These are phyloP conservation scores for Exidia glandulosa DNA, from an alignment of 768 basidiomycete species.

Conservation along the genomic window DNA sequence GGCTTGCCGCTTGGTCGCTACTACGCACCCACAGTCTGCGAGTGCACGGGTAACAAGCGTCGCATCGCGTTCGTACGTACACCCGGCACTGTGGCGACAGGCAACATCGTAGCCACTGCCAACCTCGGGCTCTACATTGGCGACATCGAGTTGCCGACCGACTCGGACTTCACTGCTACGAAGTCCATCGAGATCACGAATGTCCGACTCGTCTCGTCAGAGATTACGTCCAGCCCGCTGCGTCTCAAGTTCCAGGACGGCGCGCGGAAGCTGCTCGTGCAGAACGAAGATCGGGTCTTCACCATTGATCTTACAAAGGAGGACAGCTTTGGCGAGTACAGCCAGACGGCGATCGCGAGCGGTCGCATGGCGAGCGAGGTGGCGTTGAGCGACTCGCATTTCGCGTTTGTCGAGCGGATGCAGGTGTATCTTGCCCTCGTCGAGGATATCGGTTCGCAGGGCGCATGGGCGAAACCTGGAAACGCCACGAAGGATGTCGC, in stretches of 20 bases:
- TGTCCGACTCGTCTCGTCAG: constrained; percentile 38
- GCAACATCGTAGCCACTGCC: constrained; percentile 54
- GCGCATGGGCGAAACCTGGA: constrained; percentile 60
- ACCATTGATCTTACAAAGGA: constrained; percentile 17
- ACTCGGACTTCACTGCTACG: constrained; percentile 9
- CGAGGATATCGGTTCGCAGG: constrained; percentile 20
- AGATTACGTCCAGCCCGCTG: constrained; percentile 34
- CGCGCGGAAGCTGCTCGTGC: constrained; percentile 40
- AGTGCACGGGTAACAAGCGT: constrained; percentile 17
- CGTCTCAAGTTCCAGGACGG: constrained; percentile 47
- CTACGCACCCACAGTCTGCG: constrained; percentile 44
- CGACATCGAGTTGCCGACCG: constrained; percentile 17
- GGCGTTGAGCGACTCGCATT: constrained; percentile 24
- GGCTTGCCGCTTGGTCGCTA: constrained; percentile 59
- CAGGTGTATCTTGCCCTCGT: constrained; percentile 51
- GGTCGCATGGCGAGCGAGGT: constrained; percentile 52
- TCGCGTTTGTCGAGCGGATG: constrained; percentile 61
- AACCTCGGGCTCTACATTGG: constrained; percentile 52
- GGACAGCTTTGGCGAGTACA: constrained; percentile 15
- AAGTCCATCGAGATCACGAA: constrained; percentile 33
- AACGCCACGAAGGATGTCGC: constrained; percentile 52
- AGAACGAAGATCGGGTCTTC: constrained; percentile 40
- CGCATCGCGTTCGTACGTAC: constrained; percentile 55
- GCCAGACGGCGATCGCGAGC: constrained; percentile 35
- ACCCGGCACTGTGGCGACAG: constrained; percentile 47